phyloP scores from a whole-genome alignment of 106 monocot genomes.

The Acorus calamus region DNA sequence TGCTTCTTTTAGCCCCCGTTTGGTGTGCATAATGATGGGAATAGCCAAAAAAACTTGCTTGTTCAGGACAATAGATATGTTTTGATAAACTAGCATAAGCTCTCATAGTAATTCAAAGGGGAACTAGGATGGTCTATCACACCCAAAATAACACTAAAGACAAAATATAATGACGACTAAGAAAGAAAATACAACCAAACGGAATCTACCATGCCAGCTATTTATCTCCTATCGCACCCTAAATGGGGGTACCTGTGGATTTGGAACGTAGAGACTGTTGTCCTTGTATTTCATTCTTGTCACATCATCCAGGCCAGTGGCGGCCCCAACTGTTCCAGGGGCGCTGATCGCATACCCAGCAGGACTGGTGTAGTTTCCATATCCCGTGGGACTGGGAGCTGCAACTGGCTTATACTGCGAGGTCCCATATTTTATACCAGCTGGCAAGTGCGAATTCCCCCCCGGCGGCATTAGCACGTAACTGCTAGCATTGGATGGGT shows the following conservation, averaged over 20 bases:
- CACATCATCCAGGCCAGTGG: conserved; percentile 48
- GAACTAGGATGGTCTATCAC: too few relatives aligned
- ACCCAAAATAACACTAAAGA: too few relatives aligned
- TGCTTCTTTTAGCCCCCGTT: too few relatives aligned
- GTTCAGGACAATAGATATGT: too few relatives aligned
- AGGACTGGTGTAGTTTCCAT: conserved; percentile 55
- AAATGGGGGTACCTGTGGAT: conserved; percentile 47
- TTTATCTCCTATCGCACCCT: too few relatives aligned
- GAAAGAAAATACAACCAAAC: too few relatives aligned
- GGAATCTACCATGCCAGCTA: too few relatives aligned
- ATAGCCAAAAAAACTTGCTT: too few relatives aligned
- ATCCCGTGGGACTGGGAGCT: conserved; percentile 37
- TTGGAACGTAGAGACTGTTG: conserved; percentile 51
- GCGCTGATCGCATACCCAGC: conserved; percentile 39
- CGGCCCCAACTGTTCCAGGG: conserved; percentile 42
- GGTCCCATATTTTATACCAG: conserved; percentile 47
- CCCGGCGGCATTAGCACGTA: conserved; percentile 63
- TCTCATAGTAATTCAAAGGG: too few relatives aligned
- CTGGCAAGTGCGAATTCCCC: conserved; percentile 41
- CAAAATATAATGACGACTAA: too few relatives aligned
- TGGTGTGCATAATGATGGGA: too few relatives aligned
- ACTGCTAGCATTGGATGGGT: conserved; percentile 51
- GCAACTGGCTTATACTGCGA: conserved; percentile 71
- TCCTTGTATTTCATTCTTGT: conserved; percentile 78
- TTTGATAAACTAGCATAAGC: too few relatives aligned